phyloP scores from a whole-genome alignment of 2,329 filamentous ascomycete species.

The Chaetothyriales sp. region DNA sequence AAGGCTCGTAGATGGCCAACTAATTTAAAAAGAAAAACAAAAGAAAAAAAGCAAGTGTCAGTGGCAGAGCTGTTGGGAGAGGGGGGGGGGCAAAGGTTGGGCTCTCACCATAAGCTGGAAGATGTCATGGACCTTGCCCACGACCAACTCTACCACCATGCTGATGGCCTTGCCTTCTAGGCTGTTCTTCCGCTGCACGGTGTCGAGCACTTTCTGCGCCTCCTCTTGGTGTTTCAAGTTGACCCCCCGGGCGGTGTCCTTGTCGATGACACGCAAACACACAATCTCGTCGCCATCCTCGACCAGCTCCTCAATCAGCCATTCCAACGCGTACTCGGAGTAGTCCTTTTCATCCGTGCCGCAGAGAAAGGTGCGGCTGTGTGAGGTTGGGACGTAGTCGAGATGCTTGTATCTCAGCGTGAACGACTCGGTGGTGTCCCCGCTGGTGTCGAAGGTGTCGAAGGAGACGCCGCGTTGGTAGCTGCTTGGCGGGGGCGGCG shows the following conservation, averaged over 20 bases:
- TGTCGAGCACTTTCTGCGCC: constrained; percentile 57
- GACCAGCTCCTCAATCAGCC: constrained; percentile 80
- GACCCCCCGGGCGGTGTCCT: constrained; percentile 54
- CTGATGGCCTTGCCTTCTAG: constrained; percentile 66
- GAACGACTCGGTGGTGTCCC: constrained; percentile 56
- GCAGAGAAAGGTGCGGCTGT: constrained; percentile 77
- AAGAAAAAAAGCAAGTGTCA: constrained; percentile 4
- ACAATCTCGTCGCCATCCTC: constrained; percentile 90
- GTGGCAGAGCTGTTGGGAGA: too few relatives aligned
- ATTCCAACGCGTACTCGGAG: constrained; percentile 81
- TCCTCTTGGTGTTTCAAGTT: constrained; percentile 50
- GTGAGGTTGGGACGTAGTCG: constrained; percentile 64
- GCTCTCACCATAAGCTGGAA: constrained; percentile 80
- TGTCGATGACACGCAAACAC: constrained; percentile 75
- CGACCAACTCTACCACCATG: constrained; percentile 69
- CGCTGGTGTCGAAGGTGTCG: constrained; percentile 54
- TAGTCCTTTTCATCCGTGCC: constrained; percentile 84
- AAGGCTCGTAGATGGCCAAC: constrained; percentile 85
- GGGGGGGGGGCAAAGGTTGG: constrained; percentile 1
- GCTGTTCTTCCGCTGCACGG: constrained; percentile 65
- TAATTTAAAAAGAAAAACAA: constrained; percentile 26
- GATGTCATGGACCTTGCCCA: constrained; percentile 77
- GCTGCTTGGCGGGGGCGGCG: constrained; percentile 34
- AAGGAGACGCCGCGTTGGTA: constrained; percentile 58
- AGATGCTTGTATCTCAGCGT: constrained; percentile 75